Percentiles rank a stretch among this genome's conserved stretches.
Conservation (phyloP, 1,284 basidiomycete species). For the Tremellales sp. region DNA sequence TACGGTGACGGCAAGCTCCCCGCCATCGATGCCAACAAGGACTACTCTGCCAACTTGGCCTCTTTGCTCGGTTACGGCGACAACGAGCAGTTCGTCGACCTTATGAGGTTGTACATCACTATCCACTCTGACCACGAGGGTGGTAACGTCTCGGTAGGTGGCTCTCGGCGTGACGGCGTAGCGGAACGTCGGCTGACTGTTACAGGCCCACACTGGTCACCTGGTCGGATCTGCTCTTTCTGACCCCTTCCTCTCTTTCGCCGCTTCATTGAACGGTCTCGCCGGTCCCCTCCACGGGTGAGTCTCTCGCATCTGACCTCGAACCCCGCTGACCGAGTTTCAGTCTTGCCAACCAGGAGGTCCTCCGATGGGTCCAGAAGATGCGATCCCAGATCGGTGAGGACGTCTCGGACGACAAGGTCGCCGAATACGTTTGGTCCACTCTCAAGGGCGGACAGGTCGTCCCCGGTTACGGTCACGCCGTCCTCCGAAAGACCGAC, state of each 20-base stretch:
- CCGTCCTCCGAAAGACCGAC: constrained; percentile 94
- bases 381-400: constrained; percentile 83
- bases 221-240: constrained; percentile 96
- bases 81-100: constrained; percentile 84
- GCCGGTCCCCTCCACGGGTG: constrained; percentile 91
- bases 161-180: not conserved
- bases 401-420: constrained; percentile 73
- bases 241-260: constrained; percentile 94
- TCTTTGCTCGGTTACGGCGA: constrained; percentile 90
- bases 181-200: not conserved
- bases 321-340: not conserved
- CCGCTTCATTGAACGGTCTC: constrained; percentile 89
- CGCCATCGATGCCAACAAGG: constrained; percentile 78
- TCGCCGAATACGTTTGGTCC: constrained; percentile 89
- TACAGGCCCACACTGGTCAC: constrained; percentile 82
- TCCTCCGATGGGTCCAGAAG: constrained; percentile 78
- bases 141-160: constrained; percentile 79
- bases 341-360: constrained; percentile 90
- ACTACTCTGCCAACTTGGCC: constrained; percentile 91
- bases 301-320: constrained; percentile 3
- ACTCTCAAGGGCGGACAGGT: constrained; percentile 88
- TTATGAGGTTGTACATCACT: constrained; percentile 93
- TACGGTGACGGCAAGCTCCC: constrained; percentile 83
- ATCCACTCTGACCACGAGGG: constrained; percentile 99
- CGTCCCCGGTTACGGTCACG: constrained; percentile 93